Conservation (phyloP, 2,329 filamentous ascomycete genomes). For the Scytalidium lignicola region DNA sequence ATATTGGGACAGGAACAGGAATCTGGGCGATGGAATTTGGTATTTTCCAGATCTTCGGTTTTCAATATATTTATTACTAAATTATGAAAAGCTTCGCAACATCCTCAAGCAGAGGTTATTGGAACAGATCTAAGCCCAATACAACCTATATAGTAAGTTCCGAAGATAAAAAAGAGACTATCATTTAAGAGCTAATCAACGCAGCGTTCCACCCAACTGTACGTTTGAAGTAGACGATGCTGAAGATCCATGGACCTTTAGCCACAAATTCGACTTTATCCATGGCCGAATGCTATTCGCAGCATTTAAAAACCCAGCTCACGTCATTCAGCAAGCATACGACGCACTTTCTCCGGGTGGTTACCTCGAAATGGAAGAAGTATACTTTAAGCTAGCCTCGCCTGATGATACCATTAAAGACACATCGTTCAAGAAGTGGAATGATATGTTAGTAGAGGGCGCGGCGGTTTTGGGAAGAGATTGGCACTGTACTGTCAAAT, state of each 20-base stretch:
- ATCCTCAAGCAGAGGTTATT: conserved; percentile 18
- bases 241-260: conserved; percentile 19
- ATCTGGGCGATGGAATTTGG: conserved; percentile 34
- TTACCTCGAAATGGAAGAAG: conserved; percentile 34
- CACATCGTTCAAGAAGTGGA: neutral
- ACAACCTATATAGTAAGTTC: conserved; percentile 19
- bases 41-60: neutral
- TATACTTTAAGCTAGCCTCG: neutral
- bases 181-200: too few relatives aligned
- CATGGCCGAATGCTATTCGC: conserved; percentile 17
- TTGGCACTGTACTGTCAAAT: neutral
- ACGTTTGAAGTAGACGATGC: conserved; percentile 27
- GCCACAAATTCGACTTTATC: conserved; percentile 15
- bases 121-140: conserved; percentile 33
- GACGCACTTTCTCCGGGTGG: conserved; percentile 34
- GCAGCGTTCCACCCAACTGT: conserved; percentile 13
- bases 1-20: conserved; percentile 37
- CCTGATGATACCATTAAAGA: neutral
- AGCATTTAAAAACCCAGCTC: neutral
- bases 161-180: too few relatives aligned
- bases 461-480: neutral
- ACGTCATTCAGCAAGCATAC: conserved; percentile 2
- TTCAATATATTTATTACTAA: conserved; percentile 1
- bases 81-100: conserved; percentile 12
- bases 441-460: neutral